Base-by-base conservation (phyloP, 306 rosid genomes). In the Leucaena leucocephala region DNA sequence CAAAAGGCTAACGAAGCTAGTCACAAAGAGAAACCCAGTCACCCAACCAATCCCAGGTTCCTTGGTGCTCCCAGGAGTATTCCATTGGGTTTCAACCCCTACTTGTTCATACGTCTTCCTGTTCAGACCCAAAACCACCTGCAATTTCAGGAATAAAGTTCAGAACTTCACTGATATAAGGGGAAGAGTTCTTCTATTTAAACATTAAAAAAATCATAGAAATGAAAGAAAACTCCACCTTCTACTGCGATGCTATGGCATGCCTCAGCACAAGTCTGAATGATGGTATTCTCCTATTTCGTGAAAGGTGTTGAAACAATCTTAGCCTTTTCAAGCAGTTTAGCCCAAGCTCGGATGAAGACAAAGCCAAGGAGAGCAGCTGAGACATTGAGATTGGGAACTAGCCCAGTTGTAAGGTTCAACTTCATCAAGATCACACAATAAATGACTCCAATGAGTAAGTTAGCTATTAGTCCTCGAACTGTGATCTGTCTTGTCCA, bases 241-340 rank as follows among this genome's bases (percentile, higher is more conserved):
- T 94, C 96, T 74, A 80, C 87, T 16, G 98, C 68, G 19, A 91
- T 88, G 86, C 94, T 94, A 54, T 94, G 91, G 81, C 98, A 94
- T 40, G 98, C 98, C 46, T 90, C 97, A 15, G 97, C 97, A 85
- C 97, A 94, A 27, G 98, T 94, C 81, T 94, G 98, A 75, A 94
- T 91, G 48, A 91, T 72, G 59, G 97, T 94, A 62, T 94, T 94
- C 82, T 94, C 98, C 83, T 94, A 97, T 76, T 88, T 84, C 21
- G 98, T 94, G 84, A 94, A 94, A 35, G 97, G 97, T 46, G 75
- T 81, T 16, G 98, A 82, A 43, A 89, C 87, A 76, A 90, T 50
- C 59, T 91, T 95, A 49, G 97, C 96, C 78, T 90, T 90, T 50
- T 86, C 84, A 40, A 94, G 96, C 65, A 91, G 72, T 78, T 66